These are phyloP conservation scores for Rhizophagus prolifer DNA, from an alignment of 192 early-diverging fungal species.

Conservation along the genomic window DNA sequence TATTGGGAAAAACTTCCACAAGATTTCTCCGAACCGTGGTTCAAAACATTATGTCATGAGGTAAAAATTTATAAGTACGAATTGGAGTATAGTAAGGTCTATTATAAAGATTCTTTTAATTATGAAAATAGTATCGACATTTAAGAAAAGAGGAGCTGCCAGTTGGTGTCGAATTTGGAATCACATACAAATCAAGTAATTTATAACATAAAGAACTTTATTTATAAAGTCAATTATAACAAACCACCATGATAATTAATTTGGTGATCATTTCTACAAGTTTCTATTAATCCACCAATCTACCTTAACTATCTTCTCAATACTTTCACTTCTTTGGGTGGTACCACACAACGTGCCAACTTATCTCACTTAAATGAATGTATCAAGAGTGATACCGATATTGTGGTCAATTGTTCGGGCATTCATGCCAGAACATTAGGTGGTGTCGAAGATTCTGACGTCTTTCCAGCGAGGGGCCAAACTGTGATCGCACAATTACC, in stretches of 20 bases:
- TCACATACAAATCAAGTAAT: slow-evolving; percentile 59
- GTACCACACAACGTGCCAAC: slow-evolving; percentile 38
- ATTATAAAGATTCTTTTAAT: background rate
- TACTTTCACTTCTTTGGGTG: slow-evolving; percentile 53
- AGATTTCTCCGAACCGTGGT: slow-evolving; percentile 64
- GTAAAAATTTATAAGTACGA: slow-evolving; percentile 35
- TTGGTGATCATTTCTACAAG: slow-evolving; percentile 32
- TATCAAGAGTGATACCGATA: slow-evolving; percentile 42
- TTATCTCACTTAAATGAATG: slow-evolving; percentile 52
- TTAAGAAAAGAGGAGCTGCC: slow-evolving; percentile 50
- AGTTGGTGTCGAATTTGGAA: slow-evolving; percentile 56
- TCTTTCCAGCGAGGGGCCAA: slow-evolving; percentile 83
- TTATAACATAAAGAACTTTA: slow-evolving; percentile 13
- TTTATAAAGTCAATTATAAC: slow-evolving; percentile 6
- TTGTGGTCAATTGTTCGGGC: slow-evolving; percentile 82
- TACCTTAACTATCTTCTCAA: slow-evolving; percentile 61
- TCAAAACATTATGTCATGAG: slow-evolving; percentile 48
- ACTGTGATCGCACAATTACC: slow-evolving; percentile 71
- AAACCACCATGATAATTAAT: slow-evolving; percentile 11
- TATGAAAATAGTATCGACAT: slow-evolving; percentile 42
- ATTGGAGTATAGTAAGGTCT: slow-evolving; percentile 3
- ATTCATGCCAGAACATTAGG: slow-evolving; percentile 62
- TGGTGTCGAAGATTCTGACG: slow-evolving; percentile 68
- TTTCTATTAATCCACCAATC: slow-evolving; percentile 63
- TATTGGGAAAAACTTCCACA: slow-evolving; percentile 55